Conservation (phyloP, 2,329 filamentous ascomycete genomes). For the Aspergillus viridinutans region DNA sequence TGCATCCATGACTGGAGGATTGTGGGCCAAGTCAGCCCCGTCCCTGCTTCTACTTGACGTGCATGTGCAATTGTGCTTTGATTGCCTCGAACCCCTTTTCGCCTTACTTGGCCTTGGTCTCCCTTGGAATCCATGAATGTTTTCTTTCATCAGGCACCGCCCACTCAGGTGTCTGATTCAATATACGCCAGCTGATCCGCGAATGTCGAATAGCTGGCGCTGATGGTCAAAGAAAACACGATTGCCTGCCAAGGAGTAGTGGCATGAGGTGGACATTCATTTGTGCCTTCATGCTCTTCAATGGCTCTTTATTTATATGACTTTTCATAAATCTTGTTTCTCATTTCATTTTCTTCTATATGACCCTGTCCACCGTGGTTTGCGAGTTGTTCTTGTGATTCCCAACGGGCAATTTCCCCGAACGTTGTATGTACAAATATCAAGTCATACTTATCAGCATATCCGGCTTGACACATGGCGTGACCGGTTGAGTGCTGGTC, state of each 20-base stretch:
- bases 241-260: neutral
- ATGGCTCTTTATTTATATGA: constrained; percentile 1
- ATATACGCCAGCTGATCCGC: neutral
- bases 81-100: neutral
- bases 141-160: neutral
- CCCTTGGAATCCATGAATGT: neutral
- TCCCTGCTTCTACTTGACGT: neutral
- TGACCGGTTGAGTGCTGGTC: neutral
- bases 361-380: constrained; percentile 1
- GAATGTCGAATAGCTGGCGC: neutral
- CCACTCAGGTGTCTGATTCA: too few species aligned
- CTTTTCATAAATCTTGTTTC: neutral
- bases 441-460: constrained; percentile 7
- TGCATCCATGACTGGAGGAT: neutral
- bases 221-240: neutral
- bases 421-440: constrained; percentile 19
- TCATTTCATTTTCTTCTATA: constrained; percentile 2
- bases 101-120: neutral
- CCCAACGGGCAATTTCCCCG: constrained; percentile 17
- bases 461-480: neutral
- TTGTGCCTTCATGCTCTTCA: constrained; percentile 3
- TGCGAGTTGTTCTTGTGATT: constrained; percentile 10
- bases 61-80: neutral
- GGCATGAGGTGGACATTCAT: neutral
- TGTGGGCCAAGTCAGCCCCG: neutral